Base-by-base conservation (phyloP, 176 grass and related monocot genomes). In the Microstegium vimineum region DNA sequence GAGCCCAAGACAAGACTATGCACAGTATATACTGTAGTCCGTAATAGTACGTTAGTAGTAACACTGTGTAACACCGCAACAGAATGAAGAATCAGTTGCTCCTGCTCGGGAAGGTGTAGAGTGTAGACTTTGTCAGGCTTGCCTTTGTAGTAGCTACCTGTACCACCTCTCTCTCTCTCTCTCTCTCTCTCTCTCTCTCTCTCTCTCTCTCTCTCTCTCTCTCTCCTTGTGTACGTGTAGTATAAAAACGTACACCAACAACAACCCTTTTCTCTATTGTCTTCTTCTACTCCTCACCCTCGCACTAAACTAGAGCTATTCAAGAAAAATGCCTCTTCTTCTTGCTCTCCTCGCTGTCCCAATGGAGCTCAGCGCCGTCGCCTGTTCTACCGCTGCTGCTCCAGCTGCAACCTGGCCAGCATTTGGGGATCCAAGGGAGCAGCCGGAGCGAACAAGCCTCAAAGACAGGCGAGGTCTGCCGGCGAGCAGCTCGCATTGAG, bases 161-260 rank as follows among this genome's bases (percentile, higher is more conserved):
- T n/a, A 20, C 5, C 57, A 28, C 4, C 4, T 63, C 13, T 54
- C 35, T 26, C 66, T 62, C 49, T 26, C 79, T 28, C 33, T n/a
- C n/a, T n/a, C n/a, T n/a, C n/a, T n/a, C n/a, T n/a, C n/a, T n/a
- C n/a, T n/a, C n/a, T n/a, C n/a, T n/a, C n/a, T n/a, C n/a, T n/a
- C n/a, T n/a, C n/a, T n/a, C n/a, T n/a, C n/a, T n/a, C n/a, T n/a
- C n/a, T n/a, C n/a, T 18, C 28, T 13, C 15, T 35, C 32, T 6
- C 30, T 40, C 56, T 31, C 17, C 73, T 14, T 14, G 26, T 2
- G 18, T n/a, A n/a, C n/a, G n/a, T 79, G 32, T 60, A 54, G 73
- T 86, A 86, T 82, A 90, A 83, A 86, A 83, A 74, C n/a, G n/a
- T n/a, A n/a, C n/a, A n/a, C n/a, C n/a, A n/a, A n/a, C 79, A 86